Conservation (phyloP, 169 alveolate species). For the Babesia sp. region DNA sequence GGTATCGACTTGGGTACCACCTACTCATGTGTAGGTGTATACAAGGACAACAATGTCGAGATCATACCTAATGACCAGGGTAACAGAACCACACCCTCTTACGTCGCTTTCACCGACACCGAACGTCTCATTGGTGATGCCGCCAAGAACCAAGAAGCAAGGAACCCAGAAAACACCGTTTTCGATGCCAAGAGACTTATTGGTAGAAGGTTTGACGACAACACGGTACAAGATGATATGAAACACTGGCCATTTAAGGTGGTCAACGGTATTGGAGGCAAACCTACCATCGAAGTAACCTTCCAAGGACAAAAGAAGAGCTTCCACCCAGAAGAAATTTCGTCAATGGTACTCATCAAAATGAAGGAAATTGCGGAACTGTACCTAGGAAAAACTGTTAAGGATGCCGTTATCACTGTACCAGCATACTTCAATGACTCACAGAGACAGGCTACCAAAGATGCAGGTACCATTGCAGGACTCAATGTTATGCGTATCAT, state of each 20-base stretch:
- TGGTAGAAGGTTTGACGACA: constrained; percentile 93
- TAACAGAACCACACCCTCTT: constrained; percentile 97
- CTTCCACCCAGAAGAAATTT: constrained; percentile 93
- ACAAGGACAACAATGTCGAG: constrained; percentile 93
- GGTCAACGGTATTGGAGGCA: constrained; percentile 81
- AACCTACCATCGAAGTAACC: constrained; percentile 86
- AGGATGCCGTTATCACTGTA: constrained; percentile 98
- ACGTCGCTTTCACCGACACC: constrained; percentile 97
- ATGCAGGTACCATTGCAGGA: constrained; percentile 99
- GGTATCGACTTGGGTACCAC: constrained; percentile 96
- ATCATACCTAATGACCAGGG: constrained; percentile 98
- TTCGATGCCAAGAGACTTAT: constrained; percentile 96
- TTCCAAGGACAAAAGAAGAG: constrained; percentile 88
- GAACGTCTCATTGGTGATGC: constrained; percentile 98
- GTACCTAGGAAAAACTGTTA: constrained; percentile 90
- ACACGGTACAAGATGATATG: constrained; percentile 90
- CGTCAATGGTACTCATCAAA: constrained; percentile 93
- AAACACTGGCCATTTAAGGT: constrained; percentile 94
- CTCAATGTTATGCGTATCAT: constrained; percentile 94
- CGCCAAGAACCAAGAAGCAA: constrained; percentile 95
- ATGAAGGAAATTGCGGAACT: constrained; percentile 98
- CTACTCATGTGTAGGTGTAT: constrained; percentile 95
- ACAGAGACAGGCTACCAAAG: constrained; percentile 98
- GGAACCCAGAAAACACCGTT: constrained; percentile 94
- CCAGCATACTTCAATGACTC: constrained; percentile 99